Evolutionary conservation across 305 asterid species (phyloP).

Genomic region (Rubia tinctorum): DNA sequence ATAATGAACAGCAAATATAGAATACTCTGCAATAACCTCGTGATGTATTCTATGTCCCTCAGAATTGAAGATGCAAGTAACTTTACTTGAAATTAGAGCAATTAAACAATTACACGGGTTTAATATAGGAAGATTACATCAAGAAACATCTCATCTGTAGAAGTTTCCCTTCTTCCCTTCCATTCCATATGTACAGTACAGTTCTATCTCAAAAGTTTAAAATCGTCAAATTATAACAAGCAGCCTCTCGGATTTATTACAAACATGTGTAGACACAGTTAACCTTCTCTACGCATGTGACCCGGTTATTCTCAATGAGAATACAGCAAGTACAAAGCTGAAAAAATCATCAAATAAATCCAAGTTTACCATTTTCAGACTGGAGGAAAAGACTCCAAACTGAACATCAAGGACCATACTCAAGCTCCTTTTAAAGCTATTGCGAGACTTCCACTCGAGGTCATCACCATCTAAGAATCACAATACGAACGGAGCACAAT

Average conservation of each 20-base stretch:
- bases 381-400: constrained; percentile 59
- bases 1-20: neutral
- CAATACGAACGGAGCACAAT: constrained; percentile 15
- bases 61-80: constrained; percentile 36
- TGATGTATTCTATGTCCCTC: constrained; percentile 32
- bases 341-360: constrained; percentile 16
- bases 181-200: constrained; percentile 18
- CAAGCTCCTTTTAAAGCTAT: constrained; percentile 51
- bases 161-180: constrained; percentile 90
- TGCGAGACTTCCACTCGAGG: constrained; percentile 68
- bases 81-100: constrained; percentile 37
- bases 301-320: neutral
- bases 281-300: neutral
- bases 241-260: neutral
- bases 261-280: neutral
- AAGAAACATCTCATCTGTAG: constrained; percentile 56
- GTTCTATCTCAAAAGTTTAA: constrained; percentile 1
- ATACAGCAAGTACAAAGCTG: neutral
- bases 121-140: constrained; percentile 79
- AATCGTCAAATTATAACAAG: neutral
- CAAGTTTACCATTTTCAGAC: constrained; percentile 77
- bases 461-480: constrained; percentile 48
- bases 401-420: constrained; percentile 65
- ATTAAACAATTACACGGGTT: constrained; percentile 34
- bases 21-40: neutral